Conservation (phyloP, 805 yeast species). For the Metschnikowia colocasiae region DNA sequence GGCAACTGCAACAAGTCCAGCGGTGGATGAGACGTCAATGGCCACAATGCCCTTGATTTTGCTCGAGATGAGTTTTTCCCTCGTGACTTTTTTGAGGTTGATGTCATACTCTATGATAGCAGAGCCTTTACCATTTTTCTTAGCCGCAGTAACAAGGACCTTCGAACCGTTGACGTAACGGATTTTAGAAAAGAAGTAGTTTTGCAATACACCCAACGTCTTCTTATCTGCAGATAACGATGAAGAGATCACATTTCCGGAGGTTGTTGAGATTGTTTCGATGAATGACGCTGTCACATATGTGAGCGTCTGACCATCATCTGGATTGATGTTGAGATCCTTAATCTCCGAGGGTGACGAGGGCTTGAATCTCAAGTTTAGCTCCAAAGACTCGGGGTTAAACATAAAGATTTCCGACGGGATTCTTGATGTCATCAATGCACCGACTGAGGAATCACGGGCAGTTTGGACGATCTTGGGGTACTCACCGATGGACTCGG, state of each 20-base stretch:
- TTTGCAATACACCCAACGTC: conserved; percentile 20
- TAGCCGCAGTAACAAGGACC: conserved; percentile 32
- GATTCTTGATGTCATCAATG: conserved; percentile 60
- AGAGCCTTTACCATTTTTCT: conserved; percentile 34
- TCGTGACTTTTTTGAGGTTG: conserved; percentile 39
- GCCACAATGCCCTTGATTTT: conserved; percentile 55
- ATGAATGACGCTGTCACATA: conserved; percentile 56
- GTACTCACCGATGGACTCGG: conserved; percentile 46
- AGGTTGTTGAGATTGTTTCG: conserved; percentile 47
- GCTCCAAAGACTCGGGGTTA: conserved; percentile 51
- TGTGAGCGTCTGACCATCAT: conserved; percentile 59
- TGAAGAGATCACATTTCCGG: conserved; percentile 38
- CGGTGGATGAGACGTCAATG: conserved; percentile 41
- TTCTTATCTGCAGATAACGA: conserved; percentile 20
- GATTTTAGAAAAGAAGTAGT: conserved; percentile 40
- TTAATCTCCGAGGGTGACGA: conserved; percentile 47
- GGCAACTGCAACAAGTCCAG: conserved; percentile 50
- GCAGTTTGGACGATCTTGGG: conserved; percentile 61
- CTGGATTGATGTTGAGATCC: conserved; percentile 65
- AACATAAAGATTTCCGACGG: conserved; percentile 65
- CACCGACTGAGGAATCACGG: conserved; percentile 58
- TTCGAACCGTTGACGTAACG: conserved; percentile 35
- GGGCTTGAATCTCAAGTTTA: conserved; percentile 52
- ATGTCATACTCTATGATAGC: conserved; percentile 44
- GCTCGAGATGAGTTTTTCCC: conserved; percentile 39